Base-by-base conservation (phyloP, 352 stramenopile genomes). In the Phytophthora gonapodyides region DNA sequence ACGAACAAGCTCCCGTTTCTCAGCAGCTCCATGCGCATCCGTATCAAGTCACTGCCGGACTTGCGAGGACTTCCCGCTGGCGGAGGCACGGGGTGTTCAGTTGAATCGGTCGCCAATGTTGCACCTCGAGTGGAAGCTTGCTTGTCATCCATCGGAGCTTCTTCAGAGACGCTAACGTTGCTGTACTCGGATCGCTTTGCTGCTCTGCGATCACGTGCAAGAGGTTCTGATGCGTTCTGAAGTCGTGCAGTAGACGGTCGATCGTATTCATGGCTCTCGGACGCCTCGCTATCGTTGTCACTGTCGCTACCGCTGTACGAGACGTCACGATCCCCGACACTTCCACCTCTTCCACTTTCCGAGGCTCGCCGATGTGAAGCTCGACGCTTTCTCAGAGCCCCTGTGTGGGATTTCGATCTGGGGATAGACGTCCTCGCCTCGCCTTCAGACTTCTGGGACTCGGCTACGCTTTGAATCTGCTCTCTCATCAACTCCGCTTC, bases 1-100 rank as follows among this genome's bases (percentile, higher is more conserved):
- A 93, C 78, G 33, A 93, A 93, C 21, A 93, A 61, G 27, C 75
- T 87, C 16, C 84, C 84, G 57, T 70, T 84, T 38, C 83, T 80
- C 27, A 93, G 73, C 33, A 93, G 47, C 38, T 91, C 80, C 75
- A 91, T 87, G 15, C 80, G 78, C 16, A 77, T 75, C 3, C 82
- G 76, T 49, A 93, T 88, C 45, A 78, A 53, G 34, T 91, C 84
- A 13, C 75, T 87, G 27, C 70, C 68, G 6, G 73, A 77, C 24
- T 76, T 60, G 5, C 41, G 52, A 48, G 54, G n/a, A 31, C 16
- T 69, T 27, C 35, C 61, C 38, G 34, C 2, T 15, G 51, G 43
- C 24, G 52, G 30, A 12, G 46, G 27, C 17, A 55, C 15, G 19
- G 41, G 51, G 12, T 17, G 44, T 15, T 61, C 54, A 5, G 49